Conservation (phyloP, 306 rosid genomes). For the Trichosanthes truncata region DNA sequence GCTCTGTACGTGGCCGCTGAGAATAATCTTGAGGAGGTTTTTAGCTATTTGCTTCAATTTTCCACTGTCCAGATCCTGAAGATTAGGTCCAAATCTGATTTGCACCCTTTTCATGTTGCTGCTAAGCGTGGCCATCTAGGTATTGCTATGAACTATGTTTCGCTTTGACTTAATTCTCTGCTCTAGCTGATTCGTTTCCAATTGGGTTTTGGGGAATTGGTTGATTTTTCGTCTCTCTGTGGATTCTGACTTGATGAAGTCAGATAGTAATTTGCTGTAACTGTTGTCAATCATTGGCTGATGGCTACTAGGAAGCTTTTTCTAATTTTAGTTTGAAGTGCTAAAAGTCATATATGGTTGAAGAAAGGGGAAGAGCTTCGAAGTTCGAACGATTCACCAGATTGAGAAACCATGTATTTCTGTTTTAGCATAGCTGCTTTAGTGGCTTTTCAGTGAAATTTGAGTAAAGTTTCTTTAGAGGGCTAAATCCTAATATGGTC, state of each 20-base stretch:
- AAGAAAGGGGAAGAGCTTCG: neutral
- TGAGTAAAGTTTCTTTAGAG: neutral
- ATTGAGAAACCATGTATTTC: neutral
- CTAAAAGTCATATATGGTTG: neutral
- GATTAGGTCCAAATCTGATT: conserved; percentile 81
- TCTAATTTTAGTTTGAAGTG: neutral
- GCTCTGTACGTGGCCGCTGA: conserved; percentile 66
- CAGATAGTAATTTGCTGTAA: neutral
- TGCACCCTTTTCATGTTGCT: conserved; percentile 79
- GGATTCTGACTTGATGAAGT: neutral
- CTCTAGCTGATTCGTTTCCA: neutral
- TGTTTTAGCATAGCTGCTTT: too few species aligned
- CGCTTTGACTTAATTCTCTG: neutral
- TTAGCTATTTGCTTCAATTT: conserved; percentile 44
- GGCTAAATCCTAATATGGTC: neutral
- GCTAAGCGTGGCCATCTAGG: conserved; percentile 84
- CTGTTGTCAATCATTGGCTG: neutral
- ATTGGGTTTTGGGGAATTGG: neutral
- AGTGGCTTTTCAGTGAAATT: neutral
- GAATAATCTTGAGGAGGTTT: conserved; percentile 43
- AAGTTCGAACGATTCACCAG: neutral
- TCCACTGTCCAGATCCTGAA: conserved; percentile 39
- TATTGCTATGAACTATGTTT: conserved; percentile 12
- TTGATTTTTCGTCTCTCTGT: neutral
- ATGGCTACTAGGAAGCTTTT: neutral